phyloP scores from a whole-genome alignment of 371 early-diverging fungal species.

The Entomophthora muscae region DNA sequence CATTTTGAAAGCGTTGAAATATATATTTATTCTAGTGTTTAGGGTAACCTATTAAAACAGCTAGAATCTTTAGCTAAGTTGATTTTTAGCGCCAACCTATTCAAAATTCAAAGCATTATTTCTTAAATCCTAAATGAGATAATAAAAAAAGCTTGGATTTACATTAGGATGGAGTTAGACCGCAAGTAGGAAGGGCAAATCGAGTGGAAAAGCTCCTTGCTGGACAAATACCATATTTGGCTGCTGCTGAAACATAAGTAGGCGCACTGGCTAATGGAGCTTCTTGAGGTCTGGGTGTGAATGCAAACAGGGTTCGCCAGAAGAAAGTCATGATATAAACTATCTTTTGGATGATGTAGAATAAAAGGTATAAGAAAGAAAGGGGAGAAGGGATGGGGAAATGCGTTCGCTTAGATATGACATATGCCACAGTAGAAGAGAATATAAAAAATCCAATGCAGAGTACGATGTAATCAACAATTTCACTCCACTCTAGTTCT shows the following conservation, averaged over 20 bases:
- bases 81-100: no score
- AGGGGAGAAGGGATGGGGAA: slow-evolving; percentile 10
- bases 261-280: background rate
- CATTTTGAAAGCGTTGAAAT: no score
- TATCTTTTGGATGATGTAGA: background rate
- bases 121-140: no score
- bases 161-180: background rate
- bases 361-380: background rate
- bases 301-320: background rate
- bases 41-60: no score
- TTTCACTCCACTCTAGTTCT: background rate
- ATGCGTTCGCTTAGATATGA: slow-evolving; percentile 11
- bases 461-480: background rate
- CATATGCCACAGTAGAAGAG: background rate
- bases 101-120: no score
- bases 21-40: no score
- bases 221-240: background rate
- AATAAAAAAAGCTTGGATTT: no score
- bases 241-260: background rate
- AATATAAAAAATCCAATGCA: background rate
- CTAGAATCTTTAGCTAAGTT: no score
- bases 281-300: background rate
- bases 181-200: background rate
- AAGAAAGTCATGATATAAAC: background rate
- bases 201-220: background rate